Conservation (phyloP, 345 rosid species). For the Gossypium longicalyx region DNA sequence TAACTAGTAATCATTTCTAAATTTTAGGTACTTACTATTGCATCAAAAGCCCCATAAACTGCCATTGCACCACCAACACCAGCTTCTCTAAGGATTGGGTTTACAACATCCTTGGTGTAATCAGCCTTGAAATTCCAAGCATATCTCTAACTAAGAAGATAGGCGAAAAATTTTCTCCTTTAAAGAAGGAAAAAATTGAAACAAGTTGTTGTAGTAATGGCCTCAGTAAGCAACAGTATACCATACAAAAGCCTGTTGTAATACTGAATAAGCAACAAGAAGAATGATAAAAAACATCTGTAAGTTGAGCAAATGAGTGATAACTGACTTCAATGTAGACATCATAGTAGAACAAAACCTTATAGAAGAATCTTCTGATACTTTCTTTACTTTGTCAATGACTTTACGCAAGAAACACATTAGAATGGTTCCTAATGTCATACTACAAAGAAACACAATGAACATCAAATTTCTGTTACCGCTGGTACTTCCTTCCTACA, state of each 20-base stretch:
- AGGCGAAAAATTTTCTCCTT: neutral
- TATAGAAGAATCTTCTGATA: slow-evolving; percentile 37
- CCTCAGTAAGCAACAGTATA: slow-evolving; percentile 18
- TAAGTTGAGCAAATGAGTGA: slow-evolving; percentile 56
- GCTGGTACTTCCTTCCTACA: slow-evolving; percentile 66
- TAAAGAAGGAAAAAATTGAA: neutral
- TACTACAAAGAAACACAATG: slow-evolving; percentile 60
- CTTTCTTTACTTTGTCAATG: slow-evolving; percentile 49
- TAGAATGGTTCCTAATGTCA: slow-evolving; percentile 70
- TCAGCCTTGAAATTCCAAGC: slow-evolving; percentile 55
- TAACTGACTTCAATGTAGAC: slow-evolving; percentile 51
- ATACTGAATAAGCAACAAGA: slow-evolving; percentile 78
- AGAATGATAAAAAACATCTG: slow-evolving; percentile 77
- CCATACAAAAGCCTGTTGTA: slow-evolving; percentile 96
- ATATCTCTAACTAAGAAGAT: neutral
- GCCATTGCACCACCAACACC: slow-evolving; percentile 92
- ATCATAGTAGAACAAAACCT: slow-evolving; percentile 43
- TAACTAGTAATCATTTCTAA: neutral
- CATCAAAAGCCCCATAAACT: slow-evolving; percentile 79
- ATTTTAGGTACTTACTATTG: slow-evolving; percentile 56
- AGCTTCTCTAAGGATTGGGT: slow-evolving; percentile 70
- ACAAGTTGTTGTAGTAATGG: neutral
- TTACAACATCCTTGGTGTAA: slow-evolving; percentile 79
- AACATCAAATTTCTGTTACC: slow-evolving; percentile 66
- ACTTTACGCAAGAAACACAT: slow-evolving; percentile 71